Evolutionary conservation across 371 early-diverging fungal genomes (phyloP).

Genomic region (Mucor velutinosus): DNA sequence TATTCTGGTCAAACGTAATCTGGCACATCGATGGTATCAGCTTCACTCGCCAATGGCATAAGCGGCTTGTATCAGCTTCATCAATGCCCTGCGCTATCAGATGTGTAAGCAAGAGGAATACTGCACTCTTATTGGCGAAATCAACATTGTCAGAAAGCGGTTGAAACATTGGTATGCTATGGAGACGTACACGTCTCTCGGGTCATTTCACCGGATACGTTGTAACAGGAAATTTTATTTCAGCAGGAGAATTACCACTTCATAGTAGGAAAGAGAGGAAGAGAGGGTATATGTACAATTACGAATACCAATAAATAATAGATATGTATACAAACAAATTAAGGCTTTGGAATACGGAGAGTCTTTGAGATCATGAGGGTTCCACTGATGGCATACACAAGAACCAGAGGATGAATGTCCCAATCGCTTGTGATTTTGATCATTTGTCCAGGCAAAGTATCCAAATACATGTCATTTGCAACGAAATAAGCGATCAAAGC

Average conservation of each 20-base stretch:
- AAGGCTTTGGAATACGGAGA: slow-evolving; percentile 69
- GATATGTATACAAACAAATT: slow-evolving; percentile 4
- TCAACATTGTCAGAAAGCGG: no score
- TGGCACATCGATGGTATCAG: not conserved
- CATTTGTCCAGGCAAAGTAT: slow-evolving; percentile 49
- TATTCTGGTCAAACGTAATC: not conserved
- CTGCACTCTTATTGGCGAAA: not conserved
- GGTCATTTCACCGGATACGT: not conserved
- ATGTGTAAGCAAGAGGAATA: not conserved
- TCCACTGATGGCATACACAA: slow-evolving; percentile 79
- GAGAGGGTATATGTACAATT: slow-evolving; percentile 7
- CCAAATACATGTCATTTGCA: slow-evolving; percentile 51
- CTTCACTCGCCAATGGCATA: not conserved
- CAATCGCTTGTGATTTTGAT: slow-evolving; percentile 44
- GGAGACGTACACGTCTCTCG: not conserved
- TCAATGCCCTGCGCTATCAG: not conserved
- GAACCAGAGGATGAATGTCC: slow-evolving; percentile 76
- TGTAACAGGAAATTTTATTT: not conserved
- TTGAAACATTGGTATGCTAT: not conserved
- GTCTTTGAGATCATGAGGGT: slow-evolving; percentile 81
- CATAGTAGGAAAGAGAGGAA: not conserved
- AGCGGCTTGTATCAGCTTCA: not conserved
- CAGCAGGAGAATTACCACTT: not conserved
- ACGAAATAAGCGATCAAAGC: slow-evolving; percentile 73
- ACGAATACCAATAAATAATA: slow-evolving; percentile 8